Evolutionary conservation across 441 rosid species (phyloP), one percentile per base, ranked within the genome.

Genomic region (Eutrema salsugineum): DNA sequence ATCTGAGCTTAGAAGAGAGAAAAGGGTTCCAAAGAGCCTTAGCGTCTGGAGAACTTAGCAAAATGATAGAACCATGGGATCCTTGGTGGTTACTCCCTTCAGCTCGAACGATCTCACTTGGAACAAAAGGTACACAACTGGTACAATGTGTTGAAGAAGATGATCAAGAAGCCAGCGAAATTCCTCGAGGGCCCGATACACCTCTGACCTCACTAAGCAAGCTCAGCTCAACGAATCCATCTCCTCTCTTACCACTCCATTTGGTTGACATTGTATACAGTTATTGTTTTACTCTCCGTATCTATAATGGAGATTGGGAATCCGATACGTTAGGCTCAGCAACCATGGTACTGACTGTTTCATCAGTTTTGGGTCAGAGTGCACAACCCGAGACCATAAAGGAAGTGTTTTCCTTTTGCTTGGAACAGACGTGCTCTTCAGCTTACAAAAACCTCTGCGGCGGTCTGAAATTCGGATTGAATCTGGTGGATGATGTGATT

Each of bases 51-150:
- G 92, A 89, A 81, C 72, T 91, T 70, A 87, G 98, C 74, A 95
- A 81, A 82, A 79, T 91, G 89, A 90, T 92, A 38, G 78, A 89
- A 70, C 97, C 97, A 5, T 92, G 99, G 99, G 93, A 88, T 39
- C 99, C 99, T 49, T 95, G 99, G 98, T 95, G 99, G 99, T 73
- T 89, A 71, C 81, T 73, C 47, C 86, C 88, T 83, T 83, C 90
- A 58, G 96, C 96, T 36, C 72, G 81, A 73, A 74, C 78, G 51
- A 83, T 92, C 59, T 73, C 82, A 55, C 89, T 89, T 27, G 82
- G 93, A 49, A 73, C 70, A 59, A 83, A 82, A 38, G 98, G 98
- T 68, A 80, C 87, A 48, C 83, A 68, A 46, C 88, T 92, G 11
- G 79, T 92, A 58, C 96, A 87, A 66, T 79, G 87, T 36, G 54